Evolutionary conservation across 2,329 filamentous ascomycete genomes (phyloP), one percentile per base, ranked within the genome.

Genomic region (Cladosporium sp.): DNA sequence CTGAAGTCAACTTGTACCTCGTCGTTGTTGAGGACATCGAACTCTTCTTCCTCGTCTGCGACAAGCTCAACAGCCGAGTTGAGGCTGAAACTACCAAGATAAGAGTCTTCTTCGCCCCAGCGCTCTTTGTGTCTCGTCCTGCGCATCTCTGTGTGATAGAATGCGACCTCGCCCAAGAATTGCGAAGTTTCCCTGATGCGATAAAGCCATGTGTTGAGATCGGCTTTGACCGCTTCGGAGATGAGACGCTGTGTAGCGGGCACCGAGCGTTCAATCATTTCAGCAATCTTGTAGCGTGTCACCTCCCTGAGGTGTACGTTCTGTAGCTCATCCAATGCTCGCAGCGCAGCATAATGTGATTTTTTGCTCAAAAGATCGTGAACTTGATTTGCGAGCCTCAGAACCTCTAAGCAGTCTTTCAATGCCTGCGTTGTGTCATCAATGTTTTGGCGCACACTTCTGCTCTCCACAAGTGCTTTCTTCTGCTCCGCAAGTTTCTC

Each of bases 51-150:
- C 74, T 99, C 94, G 65, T 99, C 94, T 44, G 91, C 92, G 6
- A 97, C 92, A 45, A 97, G 80, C 73, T 99, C 94, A 63, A 97
- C 94, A 2, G 94, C 88, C 8, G 94, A 97, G 71, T 97, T 99
- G 28, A 99, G 77, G 70, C 90, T 95, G 77, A 97, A 97, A 64
- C 89, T 88, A 34, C 81, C 80, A 42, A 97, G 78, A 63, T 89
- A 91, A 0, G 84, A 78, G 60, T 91, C 86, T 19, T 85, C 81
- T 63, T 96, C 89, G 8, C 88, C 83, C 48, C 48, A 58, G 19
- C 94, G 84, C 67, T 95, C 88, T 70, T 91, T 89, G 68, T 96
- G 91, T 51, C 93, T 83, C 22, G 85, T 84, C 62, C 93, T 84
- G 44, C 94, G 85, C 70, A 95, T 83, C 66, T 97, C 89, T 0